Evolutionary conservation across 441 rosid species (phyloP).

Genomic region (Geranium incanum): DNA sequence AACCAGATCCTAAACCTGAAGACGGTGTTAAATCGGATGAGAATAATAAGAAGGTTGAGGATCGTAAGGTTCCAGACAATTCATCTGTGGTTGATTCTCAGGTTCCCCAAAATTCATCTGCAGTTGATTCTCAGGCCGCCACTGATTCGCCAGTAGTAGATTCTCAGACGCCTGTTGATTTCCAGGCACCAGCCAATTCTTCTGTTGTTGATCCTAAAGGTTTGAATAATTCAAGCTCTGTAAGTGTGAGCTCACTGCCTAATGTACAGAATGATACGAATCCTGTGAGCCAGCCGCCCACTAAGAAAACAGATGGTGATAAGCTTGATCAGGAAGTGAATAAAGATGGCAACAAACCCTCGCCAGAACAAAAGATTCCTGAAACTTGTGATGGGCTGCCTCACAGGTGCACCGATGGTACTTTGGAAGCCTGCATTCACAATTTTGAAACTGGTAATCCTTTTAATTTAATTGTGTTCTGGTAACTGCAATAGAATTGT

Average conservation of each 20-base stretch:
- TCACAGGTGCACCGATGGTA: constrained; percentile 30
- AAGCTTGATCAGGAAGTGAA: constrained; percentile 12
- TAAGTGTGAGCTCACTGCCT: constrained; percentile 24
- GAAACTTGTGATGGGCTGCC: constrained; percentile 44
- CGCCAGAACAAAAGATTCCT: constrained; percentile 22
- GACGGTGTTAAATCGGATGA: constrained; percentile 19
- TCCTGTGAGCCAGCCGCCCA: not conserved
- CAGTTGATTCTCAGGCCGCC: constrained; percentile 13
- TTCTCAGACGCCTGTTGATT: constrained; percentile 16
- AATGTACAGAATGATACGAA: constrained; percentile 16
- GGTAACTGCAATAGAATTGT: not conserved
- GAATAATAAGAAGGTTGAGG: constrained; percentile 12
- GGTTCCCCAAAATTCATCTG: constrained; percentile 20
- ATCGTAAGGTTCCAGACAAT: constrained; percentile 13
- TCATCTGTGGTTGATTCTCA: constrained; percentile 17
- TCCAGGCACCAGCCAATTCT: constrained; percentile 1
- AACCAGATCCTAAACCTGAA: constrained; percentile 15
- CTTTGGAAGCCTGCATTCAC: constrained; percentile 52
- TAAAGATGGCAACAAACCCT: constrained; percentile 21
- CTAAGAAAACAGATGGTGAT: constrained; percentile 11
- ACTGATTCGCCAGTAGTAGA: constrained; percentile 7
- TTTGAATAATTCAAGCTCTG: constrained; percentile 16
- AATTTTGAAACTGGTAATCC: constrained; percentile 40
- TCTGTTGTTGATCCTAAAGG: constrained; percentile 21
- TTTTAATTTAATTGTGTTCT: not conserved